Evolutionary conservation across 306 rosid genomes (phyloP).

Genomic region (Lotus japonicus): DNA sequence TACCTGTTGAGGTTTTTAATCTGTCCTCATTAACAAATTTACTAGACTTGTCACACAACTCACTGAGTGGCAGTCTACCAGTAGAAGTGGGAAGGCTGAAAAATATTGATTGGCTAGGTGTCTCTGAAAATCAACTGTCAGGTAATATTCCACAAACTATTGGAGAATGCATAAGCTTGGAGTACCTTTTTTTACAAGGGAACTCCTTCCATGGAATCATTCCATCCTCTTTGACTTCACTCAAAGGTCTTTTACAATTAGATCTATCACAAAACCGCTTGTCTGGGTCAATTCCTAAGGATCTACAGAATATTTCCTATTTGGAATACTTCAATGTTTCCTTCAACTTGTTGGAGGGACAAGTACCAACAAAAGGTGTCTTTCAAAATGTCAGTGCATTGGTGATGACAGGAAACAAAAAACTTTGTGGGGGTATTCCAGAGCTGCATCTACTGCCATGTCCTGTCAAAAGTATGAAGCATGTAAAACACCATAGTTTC

Average conservation of each 20-base stretch:
- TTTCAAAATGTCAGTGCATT: conserved; percentile 12
- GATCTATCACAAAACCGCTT: conserved; percentile 34
- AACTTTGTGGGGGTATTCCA: not conserved
- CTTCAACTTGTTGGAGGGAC: conserved; percentile 26
- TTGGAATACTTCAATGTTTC: conserved; percentile 20
- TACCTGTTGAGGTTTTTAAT: conserved; percentile 16
- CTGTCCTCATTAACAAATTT: not conserved
- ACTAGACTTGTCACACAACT: conserved; percentile 26
- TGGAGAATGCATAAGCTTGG: conserved; percentile 21
- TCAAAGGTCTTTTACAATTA: conserved; percentile 9
- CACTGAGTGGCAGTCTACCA: conserved; percentile 19
- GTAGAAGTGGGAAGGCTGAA: conserved; percentile 10
- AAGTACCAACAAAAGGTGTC: conserved; percentile 21
- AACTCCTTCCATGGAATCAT: conserved; percentile 28
- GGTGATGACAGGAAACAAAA: not conserved
- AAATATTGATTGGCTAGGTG: not conserved
- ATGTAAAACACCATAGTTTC: not conserved
- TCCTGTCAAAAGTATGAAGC: not conserved
- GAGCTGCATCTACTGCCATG: conserved; percentile 11
- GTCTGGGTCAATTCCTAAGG: conserved; percentile 22
- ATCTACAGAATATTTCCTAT: not conserved
- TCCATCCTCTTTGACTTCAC: conserved; percentile 22
- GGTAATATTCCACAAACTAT: conserved; percentile 30
- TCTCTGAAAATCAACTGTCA: conserved; percentile 22
- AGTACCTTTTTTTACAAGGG: conserved; percentile 10